Base-by-base conservation (phyloP, 2,329 filamentous ascomycete genomes). In the Chrysoporthe cubensis region DNA sequence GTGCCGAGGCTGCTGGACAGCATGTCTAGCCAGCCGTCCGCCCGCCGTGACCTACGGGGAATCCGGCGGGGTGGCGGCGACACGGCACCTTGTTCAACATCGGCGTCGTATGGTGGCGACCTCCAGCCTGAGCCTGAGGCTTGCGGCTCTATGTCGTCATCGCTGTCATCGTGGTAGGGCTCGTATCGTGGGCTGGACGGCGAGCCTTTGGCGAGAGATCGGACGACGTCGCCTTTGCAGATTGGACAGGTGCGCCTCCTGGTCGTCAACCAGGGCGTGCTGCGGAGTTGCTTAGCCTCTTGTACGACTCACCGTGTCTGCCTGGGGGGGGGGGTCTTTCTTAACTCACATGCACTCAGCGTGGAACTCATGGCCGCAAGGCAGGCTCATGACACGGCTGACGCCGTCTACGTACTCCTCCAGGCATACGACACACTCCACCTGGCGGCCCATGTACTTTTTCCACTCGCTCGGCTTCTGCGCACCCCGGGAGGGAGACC, bases 331-430 rank as follows among this genome's bases (percentile, higher is more conserved):
- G 26, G 26, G 26, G 26, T 40, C 4, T 40, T 40, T 40, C 37
- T 1, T 40, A 6, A 91, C 94, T 90, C 82, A 97, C 94, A 99
- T 98, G 94, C 96, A 99, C 77, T 97, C 94, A 40, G 86, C 95
- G 78, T 99, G 96, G 79, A 98, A 99, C 76, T 99, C 96, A 78
- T 99, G 96, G 46, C 96, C 96, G 79, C 96, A 99, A 9, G 96
- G 96, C 68, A 99, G 81, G 76, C 94, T 96, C 96, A 99, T 99
- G 50, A 99, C 95, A 75, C 89, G 88, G 77, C 94, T 97, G 74
- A 97, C 90, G 50, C 96, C 96, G 78, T 97, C 94, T 32, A 97
- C 85, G 75, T 98, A 99, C 77, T 99, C 96, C 76, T 99, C 96
- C 44, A 99, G 82, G 74, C 96, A 99, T 2, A 99, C 95, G 14